Evolutionary conservation across 2,329 filamentous ascomycete species (phyloP).

Genomic region (Colletotrichum acutatum): DNA sequence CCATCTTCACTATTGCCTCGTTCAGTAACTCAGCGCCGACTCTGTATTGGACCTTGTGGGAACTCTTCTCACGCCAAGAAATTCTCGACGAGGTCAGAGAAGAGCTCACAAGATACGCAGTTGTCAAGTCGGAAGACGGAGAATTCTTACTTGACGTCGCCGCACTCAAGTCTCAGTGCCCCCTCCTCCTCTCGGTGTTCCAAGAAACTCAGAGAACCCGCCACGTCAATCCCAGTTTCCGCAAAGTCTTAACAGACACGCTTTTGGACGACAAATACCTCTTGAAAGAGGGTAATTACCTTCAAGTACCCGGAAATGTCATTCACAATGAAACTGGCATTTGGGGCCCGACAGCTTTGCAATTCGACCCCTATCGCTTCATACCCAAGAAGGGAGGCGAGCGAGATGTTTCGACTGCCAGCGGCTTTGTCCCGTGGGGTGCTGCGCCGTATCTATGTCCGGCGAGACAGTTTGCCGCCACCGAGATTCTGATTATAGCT

Average conservation of each 20-base stretch:
- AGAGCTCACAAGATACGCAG: slow-evolving; percentile 45
- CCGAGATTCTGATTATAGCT: slow-evolving; percentile 41
- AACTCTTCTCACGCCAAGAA: slow-evolving; percentile 52
- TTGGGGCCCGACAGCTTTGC: slow-evolving; percentile 43
- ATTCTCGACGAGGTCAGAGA: slow-evolving; percentile 50
- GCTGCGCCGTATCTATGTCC: slow-evolving; percentile 44
- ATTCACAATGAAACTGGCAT: slow-evolving; percentile 39
- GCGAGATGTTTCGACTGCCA: neutral
- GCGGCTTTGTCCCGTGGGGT: slow-evolving; percentile 41
- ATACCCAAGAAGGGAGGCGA: slow-evolving; percentile 2
- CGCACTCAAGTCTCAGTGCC: slow-evolving; percentile 46
- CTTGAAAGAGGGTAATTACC: slow-evolving; percentile 47
- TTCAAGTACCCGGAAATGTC: slow-evolving; percentile 47
- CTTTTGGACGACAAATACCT: slow-evolving; percentile 49
- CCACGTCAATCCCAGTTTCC: slow-evolving; percentile 41
- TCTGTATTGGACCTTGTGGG: slow-evolving; percentile 56
- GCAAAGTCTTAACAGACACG: slow-evolving; percentile 47
- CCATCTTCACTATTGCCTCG: slow-evolving; percentile 1
- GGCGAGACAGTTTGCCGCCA: slow-evolving; percentile 42
- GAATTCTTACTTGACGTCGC: slow-evolving; percentile 44
- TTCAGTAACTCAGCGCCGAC: slow-evolving; percentile 53
- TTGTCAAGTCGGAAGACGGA: neutral
- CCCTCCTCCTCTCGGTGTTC: slow-evolving; percentile 46
- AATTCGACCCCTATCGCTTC: slow-evolving; percentile 40
- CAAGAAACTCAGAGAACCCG: slow-evolving; percentile 49